Percentiles rank a stretch among this genome's conserved stretches.
phyloP scores from a whole-genome alignment of 2,329 filamentous ascomycete genomes.

The Aspergillus ochraceus region DNA sequence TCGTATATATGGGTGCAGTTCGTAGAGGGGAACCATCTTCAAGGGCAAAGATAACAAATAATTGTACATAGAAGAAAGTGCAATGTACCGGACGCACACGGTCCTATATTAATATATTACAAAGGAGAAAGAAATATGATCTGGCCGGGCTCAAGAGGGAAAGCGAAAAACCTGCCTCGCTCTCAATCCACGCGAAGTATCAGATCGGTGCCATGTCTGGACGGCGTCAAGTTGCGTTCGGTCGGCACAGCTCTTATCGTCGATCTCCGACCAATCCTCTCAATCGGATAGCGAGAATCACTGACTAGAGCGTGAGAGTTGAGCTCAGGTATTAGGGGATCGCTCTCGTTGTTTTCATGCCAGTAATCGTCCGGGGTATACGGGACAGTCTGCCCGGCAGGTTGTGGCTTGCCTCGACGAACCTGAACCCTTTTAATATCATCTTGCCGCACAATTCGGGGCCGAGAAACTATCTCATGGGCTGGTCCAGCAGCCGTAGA shows the following conservation, averaged over 20 bases:
- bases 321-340: background rate
- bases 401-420: constrained; percentile 27
- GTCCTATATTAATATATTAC: background rate
- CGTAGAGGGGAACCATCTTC: background rate
- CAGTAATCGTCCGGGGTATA: constrained; percentile 34
- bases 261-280: constrained; percentile 13
- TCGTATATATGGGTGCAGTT: background rate
- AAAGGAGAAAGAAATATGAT: background rate
- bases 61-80: background rate
- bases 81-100: background rate
- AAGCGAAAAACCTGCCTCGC: background rate
- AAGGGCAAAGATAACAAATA: background rate
- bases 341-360: constrained; percentile 20
- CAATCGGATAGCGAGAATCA: constrained; percentile 8
- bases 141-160: background rate
- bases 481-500: constrained; percentile 23
- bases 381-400: constrained; percentile 23
- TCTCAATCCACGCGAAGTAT: constrained; percentile 33
- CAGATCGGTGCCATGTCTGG: constrained; percentile 31
- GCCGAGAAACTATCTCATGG: constrained; percentile 32
- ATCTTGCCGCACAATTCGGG: constrained; percentile 31
- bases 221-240: constrained; percentile 33
- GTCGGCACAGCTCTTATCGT: constrained; percentile 23
- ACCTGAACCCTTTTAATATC: constrained; percentile 36
- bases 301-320: constrained; percentile 4